Base-by-base conservation (phyloP, 83 land plant species). In the Thuja plicata region DNA sequence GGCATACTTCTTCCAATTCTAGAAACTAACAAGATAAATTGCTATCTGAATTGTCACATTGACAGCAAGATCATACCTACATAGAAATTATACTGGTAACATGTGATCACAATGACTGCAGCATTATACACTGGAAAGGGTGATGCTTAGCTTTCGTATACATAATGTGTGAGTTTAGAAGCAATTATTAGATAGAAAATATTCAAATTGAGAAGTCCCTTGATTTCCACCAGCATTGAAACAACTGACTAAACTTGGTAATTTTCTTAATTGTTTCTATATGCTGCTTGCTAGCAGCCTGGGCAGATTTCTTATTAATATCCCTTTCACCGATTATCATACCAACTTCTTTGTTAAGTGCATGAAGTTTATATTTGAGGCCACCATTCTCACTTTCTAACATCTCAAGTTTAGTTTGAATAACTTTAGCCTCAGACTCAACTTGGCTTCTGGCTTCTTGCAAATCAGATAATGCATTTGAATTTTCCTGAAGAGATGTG, bases 211-310 rank as follows among this genome's bases (percentile, higher is more conserved):
- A 45, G 16, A 82, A 82, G 46, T 15, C 45, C 50, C 45, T 46
- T 82, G 34, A 45, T 82, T n/a, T 32, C 32, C 32, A 82, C 85
- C 54, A n/a, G 85, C 46, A 43, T n/a, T 45, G 10, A 27, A 9
- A 40, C 11, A 45, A 21, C 52, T 38, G 27, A 82, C 15, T 82
- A 82, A 43, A 45, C 3, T 9, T 82, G 11, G 15, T 90, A 21
- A 93, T 78, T 89, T 94, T 95, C 89, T 93, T 95, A 86, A 92
- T 88, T 78, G 93, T 91, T 37, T 97, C 98, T 87, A 93, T 57
- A 79, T 89, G 94, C 83, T 95, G 96, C 88, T 95, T 96, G 84
- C 93, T 93, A 16, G 96, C 96, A 37, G 93, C 89, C 84, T 95
- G 96, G 27, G 96, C 94, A 34, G 95, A 91, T 87, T 90, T 90